These are phyloP conservation scores for Didymella glomerata DNA, from an alignment of 2,329 filamentous ascomycete genomes.

Conservation along the genomic window DNA sequence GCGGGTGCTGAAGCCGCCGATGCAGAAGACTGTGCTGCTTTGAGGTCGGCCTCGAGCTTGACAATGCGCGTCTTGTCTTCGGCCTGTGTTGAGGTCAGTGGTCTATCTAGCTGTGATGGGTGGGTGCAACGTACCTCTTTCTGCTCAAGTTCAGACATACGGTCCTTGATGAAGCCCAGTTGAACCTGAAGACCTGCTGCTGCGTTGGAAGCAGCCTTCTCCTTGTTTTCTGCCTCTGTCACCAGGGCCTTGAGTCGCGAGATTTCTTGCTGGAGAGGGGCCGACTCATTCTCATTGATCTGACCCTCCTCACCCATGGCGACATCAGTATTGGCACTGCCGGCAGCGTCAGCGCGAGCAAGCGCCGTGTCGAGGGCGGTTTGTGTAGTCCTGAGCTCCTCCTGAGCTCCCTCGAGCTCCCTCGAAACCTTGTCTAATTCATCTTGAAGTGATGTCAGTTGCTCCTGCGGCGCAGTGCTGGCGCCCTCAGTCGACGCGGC, in stretches of 20 bases:
- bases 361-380: constrained; percentile 71
- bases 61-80: constrained; percentile 54
- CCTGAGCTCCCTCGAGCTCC: constrained; percentile 35
- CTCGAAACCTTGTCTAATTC: constrained; percentile 32
- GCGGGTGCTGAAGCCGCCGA: constrained; percentile 19
- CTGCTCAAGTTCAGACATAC: constrained; percentile 69
- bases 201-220: constrained; percentile 50
- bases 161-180: constrained; percentile 64
- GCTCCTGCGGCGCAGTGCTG: constrained; percentile 50
- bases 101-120: neutral
- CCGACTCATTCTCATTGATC: constrained; percentile 46
- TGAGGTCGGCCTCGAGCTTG: constrained; percentile 45
- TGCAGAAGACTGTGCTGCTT: constrained; percentile 34
- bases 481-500: constrained; percentile 30
- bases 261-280: constrained; percentile 43
- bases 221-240: constrained; percentile 46
- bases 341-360: constrained; percentile 56
- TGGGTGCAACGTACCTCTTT: constrained; percentile 57
- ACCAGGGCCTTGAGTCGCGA: constrained; percentile 45
- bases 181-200: constrained; percentile 49
- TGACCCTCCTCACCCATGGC: constrained; percentile 59
- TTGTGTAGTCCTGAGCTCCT: constrained; percentile 66
- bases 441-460: constrained; percentile 67
- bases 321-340: constrained; percentile 43
- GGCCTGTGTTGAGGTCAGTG: constrained; percentile 36